Evolutionary conservation across 805 yeast genomes (phyloP).

Genomic region (Yamadazyma scolyti): DNA sequence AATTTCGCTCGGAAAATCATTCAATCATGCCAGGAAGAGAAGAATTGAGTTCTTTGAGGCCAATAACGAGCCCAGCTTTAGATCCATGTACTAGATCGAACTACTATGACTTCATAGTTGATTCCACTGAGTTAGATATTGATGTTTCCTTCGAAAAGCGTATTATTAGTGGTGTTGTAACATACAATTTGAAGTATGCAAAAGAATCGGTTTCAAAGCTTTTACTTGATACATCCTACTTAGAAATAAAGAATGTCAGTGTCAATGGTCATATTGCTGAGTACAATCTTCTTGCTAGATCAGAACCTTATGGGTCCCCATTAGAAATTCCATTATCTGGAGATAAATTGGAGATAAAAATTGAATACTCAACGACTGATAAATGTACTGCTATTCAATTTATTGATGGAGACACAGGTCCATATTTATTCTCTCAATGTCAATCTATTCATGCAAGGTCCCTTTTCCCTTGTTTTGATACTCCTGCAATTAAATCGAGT

Average conservation of each 20-base stretch:
- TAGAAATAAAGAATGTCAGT: slow-evolving; percentile 15
- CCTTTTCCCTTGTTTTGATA: slow-evolving; percentile 35
- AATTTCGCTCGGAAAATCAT: too few species aligned
- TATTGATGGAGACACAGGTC: slow-evolving; percentile 30
- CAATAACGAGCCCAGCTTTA: slow-evolving; percentile 8
- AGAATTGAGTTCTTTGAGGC: slow-evolving; percentile 8
- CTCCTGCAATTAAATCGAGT: slow-evolving; percentile 29
- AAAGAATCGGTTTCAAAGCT: slow-evolving; percentile 2
- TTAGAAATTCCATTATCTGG: slow-evolving; percentile 14
- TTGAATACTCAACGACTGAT: slow-evolving; percentile 24
- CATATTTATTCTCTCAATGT: slow-evolving; percentile 34
- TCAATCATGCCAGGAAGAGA: slow-evolving; percentile 11
- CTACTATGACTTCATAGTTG: slow-evolving; percentile 19
- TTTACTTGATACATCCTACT: slow-evolving; percentile 25
- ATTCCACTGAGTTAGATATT: slow-evolving; percentile 17
- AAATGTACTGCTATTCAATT: slow-evolving; percentile 33
- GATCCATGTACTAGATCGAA: slow-evolving; percentile 30
- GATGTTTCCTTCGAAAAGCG: slow-evolving; percentile 22
- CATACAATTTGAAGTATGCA: slow-evolving; percentile 14
- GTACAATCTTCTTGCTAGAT: slow-evolving; percentile 7
- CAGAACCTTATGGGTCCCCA: slow-evolving; percentile 22
- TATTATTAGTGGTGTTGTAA: slow-evolving; percentile 20
- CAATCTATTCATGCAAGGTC: slow-evolving; percentile 35
- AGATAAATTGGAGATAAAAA: slow-evolving; percentile 7
- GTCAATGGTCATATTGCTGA: slow-evolving; percentile 15